Evolutionary conservation across 2,329 filamentous ascomycete genomes (phyloP).

Genomic region (Apiospora malaysiana): DNA sequence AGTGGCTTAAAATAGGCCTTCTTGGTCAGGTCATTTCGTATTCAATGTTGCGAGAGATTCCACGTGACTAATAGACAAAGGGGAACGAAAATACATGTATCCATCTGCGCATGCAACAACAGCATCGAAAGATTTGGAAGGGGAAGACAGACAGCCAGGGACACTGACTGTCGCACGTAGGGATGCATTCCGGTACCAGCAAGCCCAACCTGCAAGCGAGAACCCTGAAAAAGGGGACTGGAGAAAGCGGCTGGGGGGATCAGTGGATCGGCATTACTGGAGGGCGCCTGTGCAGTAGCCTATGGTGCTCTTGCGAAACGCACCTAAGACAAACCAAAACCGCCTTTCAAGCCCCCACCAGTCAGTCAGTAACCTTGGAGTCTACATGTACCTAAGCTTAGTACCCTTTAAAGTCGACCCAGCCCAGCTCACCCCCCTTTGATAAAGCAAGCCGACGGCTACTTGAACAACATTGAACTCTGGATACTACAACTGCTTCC

Average conservation of each 20-base stretch:
- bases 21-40: background rate
- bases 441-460: background rate
- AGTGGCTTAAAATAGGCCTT: background rate
- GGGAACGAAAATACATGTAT: background rate
- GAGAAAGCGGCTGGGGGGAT: background rate
- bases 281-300: background rate
- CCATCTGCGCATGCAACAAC: too few species aligned
- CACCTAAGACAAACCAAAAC: conserved; percentile 19
- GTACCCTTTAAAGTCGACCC: conserved; percentile 10
- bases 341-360: conserved; percentile 14
- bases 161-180: background rate
- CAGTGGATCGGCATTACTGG: conserved; percentile 9
- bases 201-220: conserved; percentile 9
- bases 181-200: background rate
- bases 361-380: too few species aligned
- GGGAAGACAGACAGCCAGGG: background rate
- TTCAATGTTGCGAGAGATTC: background rate
- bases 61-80: background rate
- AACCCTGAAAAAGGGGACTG: conserved; percentile 16
- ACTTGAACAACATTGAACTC: background rate
- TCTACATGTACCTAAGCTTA: too few species aligned
- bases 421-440: conserved; percentile 12
- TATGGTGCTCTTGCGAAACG: conserved; percentile 10
- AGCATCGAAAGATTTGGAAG: conserved; percentile 1
- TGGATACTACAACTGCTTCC: background rate